phyloP scores from a whole-genome alignment of 192 early-diverging fungal species.

The Coemansia sp. region DNA sequence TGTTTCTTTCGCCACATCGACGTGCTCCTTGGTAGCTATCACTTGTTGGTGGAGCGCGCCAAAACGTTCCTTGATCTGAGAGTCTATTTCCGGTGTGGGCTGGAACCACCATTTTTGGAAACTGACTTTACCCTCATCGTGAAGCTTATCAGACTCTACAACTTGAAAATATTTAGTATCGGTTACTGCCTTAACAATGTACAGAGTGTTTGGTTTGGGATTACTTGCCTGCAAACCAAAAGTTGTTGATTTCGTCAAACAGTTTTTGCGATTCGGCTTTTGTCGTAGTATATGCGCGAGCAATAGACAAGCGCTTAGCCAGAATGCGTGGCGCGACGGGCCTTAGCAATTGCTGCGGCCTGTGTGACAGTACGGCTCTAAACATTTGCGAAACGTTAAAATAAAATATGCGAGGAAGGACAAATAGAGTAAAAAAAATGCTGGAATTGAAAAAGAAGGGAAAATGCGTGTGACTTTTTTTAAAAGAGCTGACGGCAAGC shows the following conservation, averaged over 20 bases:
- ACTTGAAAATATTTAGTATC: too few relatives aligned
- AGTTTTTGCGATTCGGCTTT: constrained; percentile 43
- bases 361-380: background rate
- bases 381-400: background rate
- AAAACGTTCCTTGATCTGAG: constrained; percentile 37
- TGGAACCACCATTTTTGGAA: constrained; percentile 58
- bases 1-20: constrained; percentile 42
- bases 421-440: background rate
- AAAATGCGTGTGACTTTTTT: constrained; percentile 3
- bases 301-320: background rate
- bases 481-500: background rate
- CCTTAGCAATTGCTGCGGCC: background rate
- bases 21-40: constrained; percentile 24
- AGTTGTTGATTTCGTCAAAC: constrained; percentile 39
- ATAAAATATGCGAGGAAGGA: background rate
- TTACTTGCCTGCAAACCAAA: constrained; percentile 44
- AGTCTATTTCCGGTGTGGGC: constrained; percentile 32
- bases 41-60: constrained; percentile 17
- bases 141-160: constrained; percentile 47
- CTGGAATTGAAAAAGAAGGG: background rate
- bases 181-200: too few relatives aligned
- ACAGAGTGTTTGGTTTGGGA: background rate
- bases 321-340: background rate
- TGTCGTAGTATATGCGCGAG: constrained; percentile 11
- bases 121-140: constrained; percentile 34